Conservation (phyloP, 305 asterid genomes). For the Lippia alba region DNA sequence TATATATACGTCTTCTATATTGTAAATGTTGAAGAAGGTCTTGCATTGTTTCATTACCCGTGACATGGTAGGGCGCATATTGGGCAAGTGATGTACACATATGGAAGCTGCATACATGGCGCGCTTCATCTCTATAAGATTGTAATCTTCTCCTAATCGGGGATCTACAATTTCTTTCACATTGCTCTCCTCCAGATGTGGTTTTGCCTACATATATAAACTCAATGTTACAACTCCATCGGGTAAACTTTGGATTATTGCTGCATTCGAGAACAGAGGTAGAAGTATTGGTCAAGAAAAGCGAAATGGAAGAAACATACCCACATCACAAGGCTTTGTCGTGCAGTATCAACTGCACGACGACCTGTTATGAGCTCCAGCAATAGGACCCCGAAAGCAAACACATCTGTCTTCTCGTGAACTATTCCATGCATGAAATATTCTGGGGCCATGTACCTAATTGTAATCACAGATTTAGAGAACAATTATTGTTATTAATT, state of each 20-base stretch:
- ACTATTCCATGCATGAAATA: slow-evolving; percentile 96
- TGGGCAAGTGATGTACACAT: slow-evolving; percentile 88
- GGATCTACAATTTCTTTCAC: slow-evolving; percentile 82
- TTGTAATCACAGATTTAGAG: slow-evolving; percentile 13
- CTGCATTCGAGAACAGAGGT: no score
- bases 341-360: slow-evolving; percentile 79
- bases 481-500: neutral
- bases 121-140: slow-evolving; percentile 70
- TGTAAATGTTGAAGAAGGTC: neutral
- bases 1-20: no score
- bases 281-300: no score
- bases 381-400: slow-evolving; percentile 88
- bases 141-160: slow-evolving; percentile 58
- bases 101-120: slow-evolving; percentile 84
- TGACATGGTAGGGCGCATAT: slow-evolving; percentile 87
- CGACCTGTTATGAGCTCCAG: slow-evolving; percentile 97
- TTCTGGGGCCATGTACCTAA: slow-evolving; percentile 98
- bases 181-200: slow-evolving; percentile 72
- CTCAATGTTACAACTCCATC: slow-evolving; percentile 1
- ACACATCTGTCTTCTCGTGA: slow-evolving; percentile 92
- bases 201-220: slow-evolving; percentile 73
- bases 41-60: slow-evolving; percentile 49
- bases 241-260: no score
- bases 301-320: slow-evolving; percentile 47
- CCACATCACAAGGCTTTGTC: slow-evolving; percentile 97